Conservation (phyloP, 2,329 filamentous ascomycete species). For the Daldinia sp. region DNA sequence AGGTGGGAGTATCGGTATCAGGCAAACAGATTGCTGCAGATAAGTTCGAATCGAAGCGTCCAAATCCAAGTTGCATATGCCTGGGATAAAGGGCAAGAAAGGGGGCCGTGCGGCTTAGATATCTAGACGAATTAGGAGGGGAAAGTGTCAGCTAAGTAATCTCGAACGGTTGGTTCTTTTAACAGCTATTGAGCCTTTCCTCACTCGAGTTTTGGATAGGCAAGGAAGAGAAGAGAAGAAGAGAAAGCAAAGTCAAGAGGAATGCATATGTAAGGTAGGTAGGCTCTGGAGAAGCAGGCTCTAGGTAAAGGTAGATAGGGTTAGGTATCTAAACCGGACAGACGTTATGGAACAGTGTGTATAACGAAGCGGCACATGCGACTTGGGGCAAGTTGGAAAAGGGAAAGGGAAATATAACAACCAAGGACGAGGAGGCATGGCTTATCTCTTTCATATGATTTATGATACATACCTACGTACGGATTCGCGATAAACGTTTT, state of each 20-base stretch:
- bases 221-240: constrained; percentile 1
- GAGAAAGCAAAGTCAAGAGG: neutral
- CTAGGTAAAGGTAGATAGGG: neutral
- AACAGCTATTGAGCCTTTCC: neutral
- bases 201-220: no score
- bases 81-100: constrained; percentile 8
- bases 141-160: constrained; percentile 11
- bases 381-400: constrained; percentile 8
- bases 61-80: constrained; percentile 2
- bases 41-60: constrained; percentile 17
- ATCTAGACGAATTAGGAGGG: constrained; percentile 9
- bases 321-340: constrained; percentile 14
- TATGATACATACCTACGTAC: neutral
- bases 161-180: constrained; percentile 7
- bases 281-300: neutral
- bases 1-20: constrained; percentile 20
- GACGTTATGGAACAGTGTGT: neutral
- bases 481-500: neutral
- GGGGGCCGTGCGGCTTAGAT: neutral
- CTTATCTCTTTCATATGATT: constrained; percentile 5
- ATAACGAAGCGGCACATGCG: constrained; percentile 3
- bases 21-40: constrained; percentile 5
- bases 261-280: neutral
- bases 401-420: constrained; percentile 1
- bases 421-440: constrained; percentile 6